phyloP scores from a whole-genome alignment of 805 yeast species.

The Wickerhamomyces sydowiorum region DNA sequence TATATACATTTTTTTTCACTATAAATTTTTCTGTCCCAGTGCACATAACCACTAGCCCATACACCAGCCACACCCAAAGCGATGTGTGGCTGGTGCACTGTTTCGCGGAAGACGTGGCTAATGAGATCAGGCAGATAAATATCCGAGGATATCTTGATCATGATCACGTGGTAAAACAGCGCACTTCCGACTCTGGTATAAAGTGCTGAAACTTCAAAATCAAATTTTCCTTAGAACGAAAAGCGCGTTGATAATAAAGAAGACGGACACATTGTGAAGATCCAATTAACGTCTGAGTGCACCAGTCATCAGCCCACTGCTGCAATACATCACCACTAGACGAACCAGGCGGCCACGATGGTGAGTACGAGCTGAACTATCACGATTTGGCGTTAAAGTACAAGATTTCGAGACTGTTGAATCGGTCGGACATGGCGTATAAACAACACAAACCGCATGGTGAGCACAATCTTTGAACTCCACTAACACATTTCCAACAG shows the following conservation, averaged over 20 bases:
- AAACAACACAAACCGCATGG: too few relatives aligned
- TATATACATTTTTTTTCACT: too few relatives aligned
- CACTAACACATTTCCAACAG: slow-evolving; percentile 32
- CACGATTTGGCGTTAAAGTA: background rate
- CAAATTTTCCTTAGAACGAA: background rate
- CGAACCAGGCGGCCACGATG: too few relatives aligned
- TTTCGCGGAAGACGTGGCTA: background rate
- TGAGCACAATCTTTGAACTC: background rate
- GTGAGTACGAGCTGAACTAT: background rate
- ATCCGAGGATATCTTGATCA: too few relatives aligned
- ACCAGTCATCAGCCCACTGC: too few relatives aligned
- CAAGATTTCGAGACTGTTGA: background rate
- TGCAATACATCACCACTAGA: too few relatives aligned
- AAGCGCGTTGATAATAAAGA: background rate
- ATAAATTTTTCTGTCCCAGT: too few relatives aligned
- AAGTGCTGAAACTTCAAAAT: background rate
- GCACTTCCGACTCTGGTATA: background rate
- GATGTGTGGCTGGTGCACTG: background rate
- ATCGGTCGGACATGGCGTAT: background rate
- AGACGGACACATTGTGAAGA: too few relatives aligned
- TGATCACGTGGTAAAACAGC: too few relatives aligned
- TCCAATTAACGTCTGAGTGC: too few relatives aligned
- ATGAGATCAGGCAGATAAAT: background rate
- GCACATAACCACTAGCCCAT: too few relatives aligned
- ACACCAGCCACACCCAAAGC: background rate